phyloP scores from a whole-genome alignment of 768 basidiomycete genomes.

The Termitomyces sp. region DNA sequence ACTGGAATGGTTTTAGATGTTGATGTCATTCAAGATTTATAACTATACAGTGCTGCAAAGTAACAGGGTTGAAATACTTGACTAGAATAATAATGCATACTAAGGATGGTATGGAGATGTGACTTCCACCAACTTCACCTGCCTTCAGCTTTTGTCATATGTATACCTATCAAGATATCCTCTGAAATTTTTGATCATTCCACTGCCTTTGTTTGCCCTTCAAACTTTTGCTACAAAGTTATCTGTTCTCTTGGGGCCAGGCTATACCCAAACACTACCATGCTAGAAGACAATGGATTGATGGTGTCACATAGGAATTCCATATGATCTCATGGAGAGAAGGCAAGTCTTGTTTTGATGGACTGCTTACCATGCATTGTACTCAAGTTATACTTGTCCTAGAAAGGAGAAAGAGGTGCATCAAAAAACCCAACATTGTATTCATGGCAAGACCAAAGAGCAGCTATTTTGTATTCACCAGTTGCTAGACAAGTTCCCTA shows the following conservation, averaged over 20 bases:
- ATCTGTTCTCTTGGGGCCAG: neutral
- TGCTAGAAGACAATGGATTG: neutral
- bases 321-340: neutral
- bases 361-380: neutral
- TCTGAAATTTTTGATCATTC: neutral
- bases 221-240: neutral
- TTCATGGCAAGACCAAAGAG: neutral
- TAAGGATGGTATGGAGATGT: neutral
- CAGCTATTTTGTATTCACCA: neutral
- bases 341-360: neutral
- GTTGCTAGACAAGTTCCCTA: neutral
- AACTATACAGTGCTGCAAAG: neutral
- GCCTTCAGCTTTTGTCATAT: neutral
- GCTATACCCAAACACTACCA: neutral
- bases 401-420: neutral
- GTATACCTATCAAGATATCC: neutral
- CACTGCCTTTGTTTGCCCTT: neutral
- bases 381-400: neutral
- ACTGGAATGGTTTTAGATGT: constrained; percentile 1
- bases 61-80: neutral
- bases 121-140: neutral
- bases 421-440: neutral
- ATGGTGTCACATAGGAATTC: neutral
- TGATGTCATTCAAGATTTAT: neutral
- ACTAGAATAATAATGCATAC: neutral